These are phyloP conservation scores for Kodamaea kaohsiungensis DNA, from an alignment of 805 yeast species.

Conservation along the genomic window DNA sequence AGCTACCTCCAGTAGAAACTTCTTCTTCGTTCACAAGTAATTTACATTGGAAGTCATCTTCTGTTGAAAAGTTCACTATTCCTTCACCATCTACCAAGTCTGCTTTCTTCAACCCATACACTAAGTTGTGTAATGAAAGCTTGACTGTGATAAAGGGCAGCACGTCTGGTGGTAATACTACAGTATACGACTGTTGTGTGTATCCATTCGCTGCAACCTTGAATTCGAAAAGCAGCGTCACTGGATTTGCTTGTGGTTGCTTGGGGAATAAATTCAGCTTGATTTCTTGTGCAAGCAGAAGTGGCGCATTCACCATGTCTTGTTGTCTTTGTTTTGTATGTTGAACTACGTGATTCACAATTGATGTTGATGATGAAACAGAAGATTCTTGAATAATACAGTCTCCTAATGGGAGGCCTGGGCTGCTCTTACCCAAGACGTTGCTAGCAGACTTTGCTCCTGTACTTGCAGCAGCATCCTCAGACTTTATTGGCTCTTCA, in stretches of 20 bases:
- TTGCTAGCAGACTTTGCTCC: conserved; percentile 16
- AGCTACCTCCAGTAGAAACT: conserved; percentile 32
- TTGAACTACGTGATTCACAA: conserved; percentile 12
- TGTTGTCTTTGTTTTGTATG: conserved; percentile 12
- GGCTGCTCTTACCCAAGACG: conserved; percentile 31
- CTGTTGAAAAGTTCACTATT: conserved; percentile 9
- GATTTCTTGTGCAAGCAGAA: conserved; percentile 26
- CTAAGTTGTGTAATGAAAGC: conserved; percentile 34
- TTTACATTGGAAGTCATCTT: conserved; percentile 44
- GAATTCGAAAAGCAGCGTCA: conserved; percentile 38
- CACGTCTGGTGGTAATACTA: conserved; percentile 39
- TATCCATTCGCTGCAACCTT: conserved; percentile 40
- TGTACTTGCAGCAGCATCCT: conserved; percentile 15
- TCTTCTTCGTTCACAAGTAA: conserved; percentile 41
- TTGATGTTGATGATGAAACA: conserved; percentile 30
- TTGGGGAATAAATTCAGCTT: conserved; percentile 36
- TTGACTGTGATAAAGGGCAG: conserved; percentile 35
- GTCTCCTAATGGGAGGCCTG: conserved; percentile 27
- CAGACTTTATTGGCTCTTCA: not conserved
- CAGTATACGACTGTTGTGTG: conserved; percentile 38
- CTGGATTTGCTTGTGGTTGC: conserved; percentile 22
- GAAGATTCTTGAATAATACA: conserved; percentile 40
- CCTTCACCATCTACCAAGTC: conserved; percentile 37
- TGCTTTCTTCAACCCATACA: conserved; percentile 31
- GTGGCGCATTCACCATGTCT: conserved; percentile 14